Conservation (phyloP, 2,329 filamentous ascomycete genomes). For the Sphaerulina vaccinii region DNA sequence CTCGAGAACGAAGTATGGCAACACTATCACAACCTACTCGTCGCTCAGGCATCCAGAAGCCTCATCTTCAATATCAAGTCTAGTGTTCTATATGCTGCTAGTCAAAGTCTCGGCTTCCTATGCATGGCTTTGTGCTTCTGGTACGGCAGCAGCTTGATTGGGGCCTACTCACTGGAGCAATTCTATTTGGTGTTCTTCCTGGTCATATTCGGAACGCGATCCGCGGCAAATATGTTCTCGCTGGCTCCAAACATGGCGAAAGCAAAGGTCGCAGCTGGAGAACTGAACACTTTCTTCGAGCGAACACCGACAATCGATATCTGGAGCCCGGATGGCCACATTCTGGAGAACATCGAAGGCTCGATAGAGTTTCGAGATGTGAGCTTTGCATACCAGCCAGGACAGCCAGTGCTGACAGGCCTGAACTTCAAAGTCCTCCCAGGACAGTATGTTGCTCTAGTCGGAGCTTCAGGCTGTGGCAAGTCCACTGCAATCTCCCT, state of each 20-base stretch:
- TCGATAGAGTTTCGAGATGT: slow-evolving; percentile 59
- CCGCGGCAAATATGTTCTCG: slow-evolving; percentile 64
- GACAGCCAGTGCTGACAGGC: slow-evolving; percentile 55
- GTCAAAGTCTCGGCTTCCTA: slow-evolving; percentile 29
- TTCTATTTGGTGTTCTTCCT: slow-evolving; percentile 60
- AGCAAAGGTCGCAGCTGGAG: slow-evolving; percentile 30
- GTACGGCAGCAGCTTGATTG: slow-evolving; percentile 32
- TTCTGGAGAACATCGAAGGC: slow-evolving; percentile 10
- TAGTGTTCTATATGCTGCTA: slow-evolving; percentile 27
- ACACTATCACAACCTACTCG: slow-evolving; percentile 27
- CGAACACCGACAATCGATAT: slow-evolving; percentile 8
- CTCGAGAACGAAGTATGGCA: slow-evolving; percentile 28
- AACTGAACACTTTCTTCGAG: slow-evolving; percentile 11
- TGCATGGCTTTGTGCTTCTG: slow-evolving; percentile 32
- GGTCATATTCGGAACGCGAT: slow-evolving; percentile 65
- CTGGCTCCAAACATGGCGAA: slow-evolving; percentile 47
- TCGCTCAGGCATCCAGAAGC: slow-evolving; percentile 26
- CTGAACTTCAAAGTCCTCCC: slow-evolving; percentile 28
- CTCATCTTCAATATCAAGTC: slow-evolving; percentile 21
- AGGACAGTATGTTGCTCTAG: slow-evolving; percentile 47
- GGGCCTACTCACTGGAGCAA: slow-evolving; percentile 36
- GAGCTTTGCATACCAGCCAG: slow-evolving; percentile 64
- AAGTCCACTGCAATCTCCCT: slow-evolving; percentile 49
- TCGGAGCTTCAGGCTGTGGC: slow-evolving; percentile 50
- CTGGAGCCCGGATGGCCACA: slow-evolving; percentile 35